These are phyloP conservation scores for Liriodendron chinense DNA, from an alignment of 164 flowering plant genomes.

Conservation along the genomic window DNA sequence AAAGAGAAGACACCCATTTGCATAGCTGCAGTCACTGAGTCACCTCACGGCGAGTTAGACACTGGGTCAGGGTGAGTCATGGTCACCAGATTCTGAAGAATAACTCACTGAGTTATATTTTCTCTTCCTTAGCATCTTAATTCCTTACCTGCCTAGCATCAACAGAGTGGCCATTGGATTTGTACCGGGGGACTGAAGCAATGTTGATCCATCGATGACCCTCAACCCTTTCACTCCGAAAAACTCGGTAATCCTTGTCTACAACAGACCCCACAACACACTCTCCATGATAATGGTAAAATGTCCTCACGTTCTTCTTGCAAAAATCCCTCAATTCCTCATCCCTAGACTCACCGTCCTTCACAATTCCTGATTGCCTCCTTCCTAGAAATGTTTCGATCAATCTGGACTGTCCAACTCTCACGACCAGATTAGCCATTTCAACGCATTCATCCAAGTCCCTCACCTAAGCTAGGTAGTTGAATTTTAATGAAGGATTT, in stretches of 20 bases:
- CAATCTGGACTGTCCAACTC: too few relatives aligned
- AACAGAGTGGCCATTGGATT: slow-evolving; percentile 42
- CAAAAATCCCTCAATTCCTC: too few relatives aligned
- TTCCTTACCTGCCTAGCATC: slow-evolving; percentile 38
- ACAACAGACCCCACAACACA: slow-evolving; percentile 38
- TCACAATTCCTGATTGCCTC: too few relatives aligned
- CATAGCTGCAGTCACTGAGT: too few relatives aligned
- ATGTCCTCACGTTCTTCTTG: slow-evolving; percentile 31
- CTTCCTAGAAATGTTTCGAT: too few relatives aligned
- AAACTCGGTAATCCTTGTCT: slow-evolving; percentile 32
- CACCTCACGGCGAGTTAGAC: too few relatives aligned
- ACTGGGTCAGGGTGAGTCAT: too few relatives aligned
- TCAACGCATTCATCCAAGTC: slow-evolving; percentile 32
- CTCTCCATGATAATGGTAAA: slow-evolving; percentile 45
- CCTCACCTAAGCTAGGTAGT: slow-evolving; percentile 24
- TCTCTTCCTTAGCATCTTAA: slow-evolving; percentile 9
- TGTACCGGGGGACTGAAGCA: slow-evolving; percentile 41
- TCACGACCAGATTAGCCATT: slow-evolving; percentile 18
- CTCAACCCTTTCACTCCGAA: slow-evolving; percentile 36
- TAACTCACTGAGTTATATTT: too few relatives aligned
- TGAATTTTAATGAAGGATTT: slow-evolving; percentile 38
- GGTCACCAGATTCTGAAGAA: too few relatives aligned
- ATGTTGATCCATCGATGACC: slow-evolving; percentile 43
- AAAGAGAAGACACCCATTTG: too few relatives aligned
- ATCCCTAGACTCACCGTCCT: too few relatives aligned